Conservation (phyloP, 805 yeast genomes). For the Maudiozyma barnettii region DNA sequence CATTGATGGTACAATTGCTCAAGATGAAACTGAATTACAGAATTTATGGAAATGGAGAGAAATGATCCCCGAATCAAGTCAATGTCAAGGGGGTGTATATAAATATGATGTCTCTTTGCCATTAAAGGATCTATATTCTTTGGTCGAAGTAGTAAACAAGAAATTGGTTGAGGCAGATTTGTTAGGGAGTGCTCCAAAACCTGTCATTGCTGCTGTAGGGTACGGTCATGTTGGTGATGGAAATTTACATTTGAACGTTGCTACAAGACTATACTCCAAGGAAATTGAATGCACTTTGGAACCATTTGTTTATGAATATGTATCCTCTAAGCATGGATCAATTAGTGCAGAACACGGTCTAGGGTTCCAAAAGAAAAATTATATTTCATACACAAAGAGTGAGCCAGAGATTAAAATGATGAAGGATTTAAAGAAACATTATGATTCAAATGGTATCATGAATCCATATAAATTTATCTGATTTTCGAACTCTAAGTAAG, state of each 20-base stretch:
- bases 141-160: constrained; percentile 69
- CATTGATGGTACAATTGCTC: constrained; percentile 92
- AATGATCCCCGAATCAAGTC: constrained; percentile 80
- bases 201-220: constrained; percentile 85
- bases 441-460: constrained; percentile 85
- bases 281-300: constrained; percentile 74
- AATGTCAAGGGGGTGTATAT: constrained; percentile 85
- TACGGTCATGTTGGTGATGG: constrained; percentile 99
- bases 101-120: constrained; percentile 95
- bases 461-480: constrained; percentile 91
- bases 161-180: constrained; percentile 49
- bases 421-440: constrained; percentile 66
- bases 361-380: constrained; percentile 93
- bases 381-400: constrained; percentile 75
- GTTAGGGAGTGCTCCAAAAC: constrained; percentile 45
- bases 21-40: constrained; percentile 78
- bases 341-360: constrained; percentile 96
- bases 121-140: constrained; percentile 63
- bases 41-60: constrained; percentile 96
- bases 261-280: constrained; percentile 74
- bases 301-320: constrained; percentile 94
- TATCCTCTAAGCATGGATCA: constrained; percentile 62
- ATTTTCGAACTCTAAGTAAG: too few relatives aligned
- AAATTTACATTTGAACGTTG: constrained; percentile 85
- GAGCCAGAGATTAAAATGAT: constrained; percentile 62